These are phyloP conservation scores for Phytophthora ohioensis DNA, from an alignment of 352 stramenopile genomes.

Conservation along the genomic window DNA sequence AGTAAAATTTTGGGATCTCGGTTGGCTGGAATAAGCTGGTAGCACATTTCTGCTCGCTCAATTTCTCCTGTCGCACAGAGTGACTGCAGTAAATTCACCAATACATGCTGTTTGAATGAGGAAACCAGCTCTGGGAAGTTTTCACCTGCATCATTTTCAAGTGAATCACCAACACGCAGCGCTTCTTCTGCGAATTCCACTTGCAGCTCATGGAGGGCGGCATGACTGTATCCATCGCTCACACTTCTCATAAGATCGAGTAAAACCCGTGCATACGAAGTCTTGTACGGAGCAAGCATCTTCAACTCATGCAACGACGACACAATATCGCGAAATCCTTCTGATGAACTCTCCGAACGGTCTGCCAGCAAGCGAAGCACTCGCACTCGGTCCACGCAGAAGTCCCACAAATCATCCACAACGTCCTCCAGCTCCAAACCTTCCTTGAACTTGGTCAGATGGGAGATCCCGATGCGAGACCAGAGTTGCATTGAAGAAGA, in stretches of 20 bases:
- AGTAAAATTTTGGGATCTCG: constrained; percentile 49
- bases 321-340: constrained; percentile 44
- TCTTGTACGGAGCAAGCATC: constrained; percentile 76
- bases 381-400: constrained; percentile 70
- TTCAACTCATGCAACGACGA: constrained; percentile 75
- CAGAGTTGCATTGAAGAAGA: constrained; percentile 59
- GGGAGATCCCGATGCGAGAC: constrained; percentile 68
- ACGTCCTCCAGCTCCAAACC: constrained; percentile 76
- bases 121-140: constrained; percentile 27
- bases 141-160: constrained; percentile 50
- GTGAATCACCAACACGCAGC: constrained; percentile 58
- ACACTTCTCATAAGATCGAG: constrained; percentile 60
- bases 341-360: constrained; percentile 5
- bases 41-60: constrained; percentile 71
- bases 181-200: constrained; percentile 68
- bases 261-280: constrained; percentile 46
- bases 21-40: constrained; percentile 48
- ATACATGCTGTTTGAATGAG: constrained; percentile 53
- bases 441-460: constrained; percentile 72
- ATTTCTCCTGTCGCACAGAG: constrained; percentile 57
- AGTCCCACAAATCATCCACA: constrained; percentile 84
- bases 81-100: constrained; percentile 62
- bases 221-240: constrained; percentile 57
- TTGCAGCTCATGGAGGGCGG: constrained; percentile 47
- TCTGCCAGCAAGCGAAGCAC: constrained; percentile 50